Evolutionary conservation across 208 protist species (phyloP).

Genomic region (Tritrichomonas musculus): DNA sequence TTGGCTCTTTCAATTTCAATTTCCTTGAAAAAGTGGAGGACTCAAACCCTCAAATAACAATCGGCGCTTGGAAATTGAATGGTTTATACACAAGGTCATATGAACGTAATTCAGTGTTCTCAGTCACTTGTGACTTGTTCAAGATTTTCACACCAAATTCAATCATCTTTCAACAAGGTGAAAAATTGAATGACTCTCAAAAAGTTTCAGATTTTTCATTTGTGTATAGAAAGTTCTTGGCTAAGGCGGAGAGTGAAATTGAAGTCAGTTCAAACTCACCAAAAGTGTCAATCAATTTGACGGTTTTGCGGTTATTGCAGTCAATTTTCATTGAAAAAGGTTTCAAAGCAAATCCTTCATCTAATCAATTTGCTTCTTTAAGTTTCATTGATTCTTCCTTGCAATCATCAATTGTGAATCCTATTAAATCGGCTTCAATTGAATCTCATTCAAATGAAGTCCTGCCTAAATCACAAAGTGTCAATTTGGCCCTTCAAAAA

Average conservation of each 20-base stretch:
- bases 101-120: not conserved
- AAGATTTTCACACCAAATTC: not conserved
- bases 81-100: not conserved
- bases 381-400: too few relatives aligned
- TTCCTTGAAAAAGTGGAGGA: not conserved
- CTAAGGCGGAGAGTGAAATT: not conserved
- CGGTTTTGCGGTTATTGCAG: too few relatives aligned
- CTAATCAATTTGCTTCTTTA: too few relatives aligned
- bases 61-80: not conserved
- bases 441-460: not conserved
- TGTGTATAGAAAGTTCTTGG: not conserved
- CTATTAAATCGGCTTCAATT: too few relatives aligned
- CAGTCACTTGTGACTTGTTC: not conserved
- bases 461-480: too few relatives aligned
- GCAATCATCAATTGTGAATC: too few relatives aligned
- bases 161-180: not conserved
- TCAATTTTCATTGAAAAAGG: too few relatives aligned
- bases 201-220: not conserved
- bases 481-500: too few relatives aligned
- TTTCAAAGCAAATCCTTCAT: too few relatives aligned
- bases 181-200: too few relatives aligned
- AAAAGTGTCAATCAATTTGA: too few relatives aligned
- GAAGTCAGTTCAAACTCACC: not conserved
- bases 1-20: not conserved
- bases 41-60: not conserved